Conservation (phyloP, 2,329 filamentous ascomycete genomes). For the Monosporascus sp. region DNA sequence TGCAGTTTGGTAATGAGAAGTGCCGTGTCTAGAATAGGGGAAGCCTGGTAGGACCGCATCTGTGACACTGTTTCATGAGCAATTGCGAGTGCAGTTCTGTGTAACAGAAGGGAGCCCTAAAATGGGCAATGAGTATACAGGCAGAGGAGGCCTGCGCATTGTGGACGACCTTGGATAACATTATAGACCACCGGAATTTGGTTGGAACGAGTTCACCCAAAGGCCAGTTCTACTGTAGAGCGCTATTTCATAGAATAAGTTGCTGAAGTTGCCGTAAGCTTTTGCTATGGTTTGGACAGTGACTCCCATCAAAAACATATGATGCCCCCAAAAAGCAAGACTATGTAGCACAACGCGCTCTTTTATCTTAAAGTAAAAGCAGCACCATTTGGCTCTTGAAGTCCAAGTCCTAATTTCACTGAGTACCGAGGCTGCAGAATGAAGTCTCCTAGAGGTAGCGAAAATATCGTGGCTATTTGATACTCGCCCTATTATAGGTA, state of each 20-base stretch:
- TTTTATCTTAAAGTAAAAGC: too few relatives aligned
- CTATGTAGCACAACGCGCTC: too few relatives aligned
- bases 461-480: background rate
- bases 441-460: background rate
- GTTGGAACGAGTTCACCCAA: too few relatives aligned
- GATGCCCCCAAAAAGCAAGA: too few relatives aligned
- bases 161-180: background rate
- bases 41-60: conserved; percentile 7
- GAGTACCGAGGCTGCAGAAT: background rate
- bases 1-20: background rate
- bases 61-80: conserved; percentile 14
- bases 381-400: too few relatives aligned
- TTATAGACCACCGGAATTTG: background rate
- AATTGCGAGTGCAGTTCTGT: conserved; percentile 1
- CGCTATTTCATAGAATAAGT: too few relatives aligned
- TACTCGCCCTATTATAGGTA: conserved; percentile 17
- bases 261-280: too few relatives aligned
- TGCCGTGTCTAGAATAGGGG: conserved; percentile 2
- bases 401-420: too few relatives aligned
- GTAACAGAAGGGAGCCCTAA: background rate
- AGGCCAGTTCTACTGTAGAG: too few relatives aligned
- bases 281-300: too few relatives aligned
- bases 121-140: background rate
- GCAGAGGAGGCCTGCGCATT: background rate
- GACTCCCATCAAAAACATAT: too few relatives aligned